phyloP scores from a whole-genome alignment of 768 basidiomycete species.

The Fistulinella prunicolor region DNA sequence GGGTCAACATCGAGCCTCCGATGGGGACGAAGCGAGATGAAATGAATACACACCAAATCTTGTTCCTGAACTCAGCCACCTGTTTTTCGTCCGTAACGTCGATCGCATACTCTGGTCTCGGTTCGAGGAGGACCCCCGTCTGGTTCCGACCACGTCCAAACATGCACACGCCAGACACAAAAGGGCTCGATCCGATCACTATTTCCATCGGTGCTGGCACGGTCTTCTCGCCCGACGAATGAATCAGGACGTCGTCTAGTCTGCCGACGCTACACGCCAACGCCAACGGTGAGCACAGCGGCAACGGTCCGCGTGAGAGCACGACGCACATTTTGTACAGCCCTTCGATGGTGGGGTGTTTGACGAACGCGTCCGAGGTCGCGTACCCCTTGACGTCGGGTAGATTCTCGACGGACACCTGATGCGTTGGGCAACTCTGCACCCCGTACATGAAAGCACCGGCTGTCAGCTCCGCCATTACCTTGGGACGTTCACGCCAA shows the following conservation, averaged over 20 bases:
- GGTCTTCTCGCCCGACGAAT: conserved; percentile 34
- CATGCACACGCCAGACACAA: conserved; percentile 35
- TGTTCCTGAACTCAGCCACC: conserved; percentile 33
- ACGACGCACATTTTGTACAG: conserved; percentile 42
- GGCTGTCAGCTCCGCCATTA: not conserved
- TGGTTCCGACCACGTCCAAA: conserved; percentile 37
- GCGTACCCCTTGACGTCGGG: conserved; percentile 40
- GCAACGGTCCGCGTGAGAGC: no score
- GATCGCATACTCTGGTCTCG: conserved; percentile 31
- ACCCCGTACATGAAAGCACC: not conserved
- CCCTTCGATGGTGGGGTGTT: conserved; percentile 41
- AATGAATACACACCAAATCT: conserved; percentile 33
- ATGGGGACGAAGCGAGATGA: not conserved
- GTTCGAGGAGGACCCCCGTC: conserved; percentile 32
- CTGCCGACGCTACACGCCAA: conserved; percentile 41
- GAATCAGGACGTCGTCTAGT: conserved; percentile 33
- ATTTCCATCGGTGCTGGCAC: conserved; percentile 36
- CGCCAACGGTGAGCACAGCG: not conserved
- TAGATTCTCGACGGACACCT: conserved; percentile 33
- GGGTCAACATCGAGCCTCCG: conserved; percentile 11
- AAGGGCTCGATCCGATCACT: conserved; percentile 17
- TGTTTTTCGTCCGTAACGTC: conserved; percentile 29
- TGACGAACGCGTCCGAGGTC: conserved; percentile 42
- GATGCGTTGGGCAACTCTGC: conserved; percentile 29
- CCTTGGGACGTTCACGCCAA: not conserved